Evolutionary conservation across 805 yeast genomes (phyloP), one percentile per base, ranked within the genome.

Genomic region (Nematodospora valgi): DNA sequence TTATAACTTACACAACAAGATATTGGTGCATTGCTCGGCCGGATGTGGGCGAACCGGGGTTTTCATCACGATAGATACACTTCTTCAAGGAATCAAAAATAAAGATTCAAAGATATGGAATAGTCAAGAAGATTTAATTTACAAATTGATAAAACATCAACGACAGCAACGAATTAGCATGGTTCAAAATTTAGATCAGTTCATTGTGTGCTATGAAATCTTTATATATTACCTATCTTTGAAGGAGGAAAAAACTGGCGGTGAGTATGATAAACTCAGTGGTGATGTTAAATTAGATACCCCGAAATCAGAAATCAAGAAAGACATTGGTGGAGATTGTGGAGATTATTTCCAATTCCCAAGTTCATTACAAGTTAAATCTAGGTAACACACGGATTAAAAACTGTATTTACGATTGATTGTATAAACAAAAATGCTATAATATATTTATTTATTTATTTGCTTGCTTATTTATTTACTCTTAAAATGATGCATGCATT

Each of bases 151-250:
- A 9, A 76, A 80, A 45, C 72, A 68, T 34, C 77, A 86, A 49
- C 68, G 95, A 46, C 72, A 76, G 41, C 93, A 85, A 56, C 61
- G 95, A 45, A 68, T 86, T 17, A 79, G 88, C 4, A 86, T 86
- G 93, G 95, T 86, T 10, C 95, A 86, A 53, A 82, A 78, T 49
- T 68, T 85, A 40, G 78, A 82, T 40, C 95, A 86, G 57, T 84
- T 74, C 46, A 65, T 82, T 15, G 70, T 80, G 42, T 81, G 91
- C 54, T 86, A 86, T 56, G 93, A 86, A 42, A 64, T 77, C 9
- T 52, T 74, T n/a, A 37, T 59, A 12, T 36, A 50, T 27, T 60
- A 55, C 35, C 41, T 52, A 19, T 8, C 34, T 12, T 23, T 11
- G 5, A 11, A 11, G 20, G 11, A 17, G 16, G 18, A 23, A 22